Base-by-base conservation (phyloP, 1,139 yeast genomes). In the Kodamaea derodonti region DNA sequence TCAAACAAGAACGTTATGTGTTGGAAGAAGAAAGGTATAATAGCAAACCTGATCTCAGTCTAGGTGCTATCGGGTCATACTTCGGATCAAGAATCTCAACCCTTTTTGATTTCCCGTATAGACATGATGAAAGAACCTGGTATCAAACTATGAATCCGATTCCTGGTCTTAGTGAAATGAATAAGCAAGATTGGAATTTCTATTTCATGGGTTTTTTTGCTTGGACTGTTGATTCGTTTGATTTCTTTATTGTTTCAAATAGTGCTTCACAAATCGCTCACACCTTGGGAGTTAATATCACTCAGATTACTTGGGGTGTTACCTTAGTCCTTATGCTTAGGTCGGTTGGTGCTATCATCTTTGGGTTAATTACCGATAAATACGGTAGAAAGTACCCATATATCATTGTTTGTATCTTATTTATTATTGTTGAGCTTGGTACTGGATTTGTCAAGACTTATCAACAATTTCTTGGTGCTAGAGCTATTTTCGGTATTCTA, bases 181-280 rank as follows among this genome's bases (percentile, higher is more conserved):
- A 64, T 16, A 51, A 59, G 27, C 60, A 56, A 34, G 79, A 78
- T 38, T 80, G 88, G 86, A 64, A 74, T 35, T 76, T 80, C 54
- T 80, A 82, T 51, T 41, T 66, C 24, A 65, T 80, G 29, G 88
- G 87, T 3, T 78, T 80, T 47, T 52, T 68, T 42, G 86, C 84
- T 24, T 84, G 94, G 94, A 71, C 87, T 3, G 72, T 85, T 74
- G 94, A 84, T 55, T 84, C 92, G 2, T 70, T 82, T 55, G 94
- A 84, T 57, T 84, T 80, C 58, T 84, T 84, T 55, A 67, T 81
- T 18, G 83, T 81, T n/a, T 75, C 85, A 4, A 65, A 81, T 29
- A 72, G 80, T 40, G 80, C 80, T 15, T 45, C 77, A 1, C 60
- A 57, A 5, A 67, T 84, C 34, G 85, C 92, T 5, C 45, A 52